These are phyloP conservation scores for Penicillium samsonianum DNA, from an alignment of 495 filamentous ascomycete genomes.

Conservation along the genomic window DNA sequence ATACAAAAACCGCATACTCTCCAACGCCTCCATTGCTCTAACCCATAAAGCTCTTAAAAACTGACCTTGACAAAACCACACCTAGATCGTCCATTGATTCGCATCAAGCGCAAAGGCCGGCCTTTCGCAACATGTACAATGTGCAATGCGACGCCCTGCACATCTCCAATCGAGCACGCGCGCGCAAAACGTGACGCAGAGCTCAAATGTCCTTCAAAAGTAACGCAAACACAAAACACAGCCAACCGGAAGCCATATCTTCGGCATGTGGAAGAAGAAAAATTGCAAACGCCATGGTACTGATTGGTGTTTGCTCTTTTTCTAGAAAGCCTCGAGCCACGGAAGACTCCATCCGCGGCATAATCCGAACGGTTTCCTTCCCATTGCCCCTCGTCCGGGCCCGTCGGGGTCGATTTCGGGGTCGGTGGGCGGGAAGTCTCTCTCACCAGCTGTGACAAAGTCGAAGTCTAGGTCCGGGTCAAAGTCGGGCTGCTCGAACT, in stretches of 20 bases:
- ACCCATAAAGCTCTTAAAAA: not conserved
- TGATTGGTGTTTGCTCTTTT: slow-evolving; percentile 34
- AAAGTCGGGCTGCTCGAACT: slow-evolving; percentile 3
- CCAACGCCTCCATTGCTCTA: too few species aligned
- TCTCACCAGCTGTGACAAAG: not conserved
- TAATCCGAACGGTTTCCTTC: slow-evolving; percentile 33
- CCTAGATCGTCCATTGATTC: slow-evolving; percentile 83
- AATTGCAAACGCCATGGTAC: slow-evolving; percentile 32
- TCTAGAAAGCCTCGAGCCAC: slow-evolving; percentile 39
- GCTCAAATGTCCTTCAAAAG: slow-evolving; percentile 56
- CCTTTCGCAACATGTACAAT: slow-evolving; percentile 96
- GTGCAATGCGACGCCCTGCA: slow-evolving; percentile 87
- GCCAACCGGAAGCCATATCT: slow-evolving; percentile 25
- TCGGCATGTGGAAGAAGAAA: slow-evolving; percentile 24
- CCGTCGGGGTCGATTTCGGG: slow-evolving; percentile 16
- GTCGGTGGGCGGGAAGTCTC: slow-evolving; percentile 3
- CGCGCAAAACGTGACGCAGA: slow-evolving; percentile 94
- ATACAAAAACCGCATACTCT: too few species aligned
- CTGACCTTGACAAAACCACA: not conserved
- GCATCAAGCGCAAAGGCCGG: slow-evolving; percentile 96
- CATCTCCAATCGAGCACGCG: slow-evolving; percentile 84
- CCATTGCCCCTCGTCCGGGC: slow-evolving; percentile 41
- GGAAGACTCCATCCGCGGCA: slow-evolving; percentile 36
- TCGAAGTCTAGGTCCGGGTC: slow-evolving; percentile 9
- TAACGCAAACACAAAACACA: slow-evolving; percentile 37